Conservation (phyloP, 129 eudicot genomes). For the Flaveria ramosissima region DNA sequence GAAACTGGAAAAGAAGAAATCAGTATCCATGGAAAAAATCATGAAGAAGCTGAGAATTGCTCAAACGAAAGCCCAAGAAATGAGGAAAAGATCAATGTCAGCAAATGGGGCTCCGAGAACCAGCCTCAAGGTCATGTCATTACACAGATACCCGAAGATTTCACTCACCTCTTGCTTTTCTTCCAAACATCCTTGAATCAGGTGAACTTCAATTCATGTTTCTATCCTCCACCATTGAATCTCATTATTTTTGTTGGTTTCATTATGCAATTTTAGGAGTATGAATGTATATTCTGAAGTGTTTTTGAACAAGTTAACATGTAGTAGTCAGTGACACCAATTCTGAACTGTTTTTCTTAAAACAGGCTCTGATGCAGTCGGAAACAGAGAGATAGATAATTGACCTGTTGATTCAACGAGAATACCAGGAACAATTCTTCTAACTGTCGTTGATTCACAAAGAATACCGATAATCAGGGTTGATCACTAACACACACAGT, state of each 20-base stretch:
- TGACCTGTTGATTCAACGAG: too few species aligned
- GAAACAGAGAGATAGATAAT: too few species aligned
- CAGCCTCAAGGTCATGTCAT: slow-evolving; percentile 30
- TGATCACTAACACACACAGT: too few species aligned
- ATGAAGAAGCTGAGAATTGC: slow-evolving; percentile 66
- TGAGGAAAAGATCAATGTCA: slow-evolving; percentile 47
- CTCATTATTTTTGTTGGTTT: background rate
- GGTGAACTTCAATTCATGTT: slow-evolving; percentile 31
- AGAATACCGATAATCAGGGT: too few species aligned
- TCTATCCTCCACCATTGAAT: background rate
- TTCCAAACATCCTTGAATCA: slow-evolving; percentile 26
- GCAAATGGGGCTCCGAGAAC: slow-evolving; percentile 32
- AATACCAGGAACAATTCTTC: too few species aligned
- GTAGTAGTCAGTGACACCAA: background rate
- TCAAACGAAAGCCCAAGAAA: slow-evolving; percentile 64
- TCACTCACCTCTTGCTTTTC: slow-evolving; percentile 42
- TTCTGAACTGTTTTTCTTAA: background rate
- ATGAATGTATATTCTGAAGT: background rate
- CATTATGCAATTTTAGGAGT: background rate
- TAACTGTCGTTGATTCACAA: too few species aligned
- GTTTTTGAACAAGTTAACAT: background rate
- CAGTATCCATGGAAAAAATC: slow-evolving; percentile 75
- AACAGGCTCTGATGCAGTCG: too few species aligned
- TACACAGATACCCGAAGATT: slow-evolving; percentile 42
- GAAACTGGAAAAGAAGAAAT: slow-evolving; percentile 83